Evolutionary conservation across 306 rosid species (phyloP), one percentile per base, ranked within the genome.

Genomic region (Prinsepia uniflora): DNA sequence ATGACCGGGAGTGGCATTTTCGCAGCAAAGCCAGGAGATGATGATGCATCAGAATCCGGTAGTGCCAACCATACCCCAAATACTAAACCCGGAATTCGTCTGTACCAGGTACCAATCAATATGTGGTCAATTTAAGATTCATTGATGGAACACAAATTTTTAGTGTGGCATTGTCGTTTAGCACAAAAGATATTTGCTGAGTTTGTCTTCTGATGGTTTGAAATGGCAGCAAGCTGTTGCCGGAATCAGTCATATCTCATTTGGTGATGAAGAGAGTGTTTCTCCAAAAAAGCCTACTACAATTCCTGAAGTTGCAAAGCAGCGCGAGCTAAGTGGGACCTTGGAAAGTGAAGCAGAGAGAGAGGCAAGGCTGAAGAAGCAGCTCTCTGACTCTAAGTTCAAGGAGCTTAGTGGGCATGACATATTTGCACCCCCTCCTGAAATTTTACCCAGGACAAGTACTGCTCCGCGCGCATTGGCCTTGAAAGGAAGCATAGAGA

Each of bases 1-100:
- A 94, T 94, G 78, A 91, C 97, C 63, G 99, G 99, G 30, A 94
- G 99, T 76, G 99, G 99, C 65, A 94, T 94, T 72, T 94, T 94
- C 67, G 87, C 79, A 34, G 83, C 72, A 42, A 81, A 85, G 15
- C 96, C 81, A 65, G 97, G 86, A 73, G 67, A 76, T 61, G 67
- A 76, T 61, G 96, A 94, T 9, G 69, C 74, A 15, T 18, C 67
- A 24, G 97, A 94, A 76, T 68, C 86, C 68, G 94, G 83, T 70
- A 80, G 80, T 81, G 86, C 88, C 49, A 82, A 84, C 66, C 78
- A 86, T 49, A 19, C 86, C 14, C 73, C 81, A 34, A 84, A 30
- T 30, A 30, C 36, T 30, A 30, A 82, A 81, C 89, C 95, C 0
- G 99, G 96, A 79, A 49, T 94, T 53, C 89, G 97, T 24, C 83